These are phyloP conservation scores for Alloascoidea hylecoeti DNA, from an alignment of 805 yeast genomes.

Conservation along the genomic window DNA sequence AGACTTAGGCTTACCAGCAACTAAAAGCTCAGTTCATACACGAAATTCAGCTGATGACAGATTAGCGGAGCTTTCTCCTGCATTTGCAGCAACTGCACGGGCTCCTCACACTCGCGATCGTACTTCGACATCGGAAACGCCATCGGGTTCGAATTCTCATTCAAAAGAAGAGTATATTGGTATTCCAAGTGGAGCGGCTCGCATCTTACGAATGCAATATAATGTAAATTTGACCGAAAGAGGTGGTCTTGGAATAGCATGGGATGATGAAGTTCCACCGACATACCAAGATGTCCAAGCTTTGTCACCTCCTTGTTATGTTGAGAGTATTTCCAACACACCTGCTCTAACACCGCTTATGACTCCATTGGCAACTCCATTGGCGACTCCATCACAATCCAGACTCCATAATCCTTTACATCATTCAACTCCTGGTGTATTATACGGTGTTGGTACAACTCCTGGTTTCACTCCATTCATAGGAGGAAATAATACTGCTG, in stretches of 20 bases:
- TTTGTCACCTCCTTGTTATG: slow-evolving; percentile 78
- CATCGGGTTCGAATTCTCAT: slow-evolving; percentile 5
- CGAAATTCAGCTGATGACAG: slow-evolving; percentile 22
- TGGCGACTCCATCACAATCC: slow-evolving; percentile 11
- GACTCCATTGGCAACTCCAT: slow-evolving; percentile 16
- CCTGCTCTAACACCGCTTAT: slow-evolving; percentile 4
- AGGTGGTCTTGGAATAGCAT: slow-evolving; percentile 89
- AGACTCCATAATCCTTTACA: slow-evolving; percentile 12
- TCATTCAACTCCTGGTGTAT: slow-evolving; percentile 18
- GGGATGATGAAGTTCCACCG: slow-evolving; percentile 99
- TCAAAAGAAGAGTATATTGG: slow-evolving; percentile 25
- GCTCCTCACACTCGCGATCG: slow-evolving; percentile 5
- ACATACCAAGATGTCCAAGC: slow-evolving; percentile 77
- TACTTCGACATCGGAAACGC: slow-evolving; percentile 6
- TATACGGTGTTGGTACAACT: slow-evolving; percentile 26
- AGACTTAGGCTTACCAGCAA: slow-evolving; percentile 12
- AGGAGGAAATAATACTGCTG: not conserved
- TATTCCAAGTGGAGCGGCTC: slow-evolving; percentile 87
- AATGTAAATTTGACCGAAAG: slow-evolving; percentile 73
- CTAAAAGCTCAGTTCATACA: slow-evolving; percentile 17
- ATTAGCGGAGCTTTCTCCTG: slow-evolving; percentile 28
- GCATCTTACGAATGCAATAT: slow-evolving; percentile 92
- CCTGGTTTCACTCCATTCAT: slow-evolving; percentile 20
- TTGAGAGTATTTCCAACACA: slow-evolving; percentile 14
- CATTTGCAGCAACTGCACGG: slow-evolving; percentile 16